phyloP scores from a whole-genome alignment of 495 filamentous ascomycete species.

The Bathelium albidoporum region DNA sequence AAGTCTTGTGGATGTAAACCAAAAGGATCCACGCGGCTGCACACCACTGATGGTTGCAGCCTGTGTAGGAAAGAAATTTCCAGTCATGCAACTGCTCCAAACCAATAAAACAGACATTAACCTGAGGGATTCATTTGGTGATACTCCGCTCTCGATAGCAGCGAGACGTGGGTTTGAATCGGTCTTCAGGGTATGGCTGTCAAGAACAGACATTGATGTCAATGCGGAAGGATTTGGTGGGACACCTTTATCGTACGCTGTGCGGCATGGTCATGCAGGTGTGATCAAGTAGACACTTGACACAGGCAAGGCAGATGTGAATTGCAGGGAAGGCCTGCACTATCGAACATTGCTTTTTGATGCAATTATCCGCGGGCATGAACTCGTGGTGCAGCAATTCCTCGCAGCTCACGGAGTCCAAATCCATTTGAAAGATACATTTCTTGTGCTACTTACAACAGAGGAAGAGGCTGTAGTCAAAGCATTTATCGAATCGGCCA shows the following conservation, averaged over 20 bases:
- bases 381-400: neutral
- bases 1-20: slow-evolving; percentile 5
- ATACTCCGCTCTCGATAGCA: neutral
- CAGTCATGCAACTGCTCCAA: neutral
- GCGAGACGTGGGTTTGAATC: neutral
- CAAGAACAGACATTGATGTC: neutral
- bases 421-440: neutral
- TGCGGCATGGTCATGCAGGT: neutral
- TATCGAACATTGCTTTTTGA: neutral
- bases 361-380: neutral
- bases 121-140: neutral
- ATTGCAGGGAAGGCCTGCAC: neutral
- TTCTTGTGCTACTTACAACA: too few species aligned
- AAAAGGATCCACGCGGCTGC: slow-evolving; percentile 5
- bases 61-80: slow-evolving; percentile 7
- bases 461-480: too few species aligned
- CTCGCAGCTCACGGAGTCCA: neutral
- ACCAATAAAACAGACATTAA: neutral
- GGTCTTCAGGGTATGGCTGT: neutral
- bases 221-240: neutral
- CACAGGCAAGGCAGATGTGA: neutral
- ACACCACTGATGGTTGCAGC: slow-evolving; percentile 16
- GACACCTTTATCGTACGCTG: neutral
- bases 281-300: neutral
- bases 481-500: too few species aligned